Conservation (phyloP, 768 basidiomycete species). For the Crucibulum laeve region DNA sequence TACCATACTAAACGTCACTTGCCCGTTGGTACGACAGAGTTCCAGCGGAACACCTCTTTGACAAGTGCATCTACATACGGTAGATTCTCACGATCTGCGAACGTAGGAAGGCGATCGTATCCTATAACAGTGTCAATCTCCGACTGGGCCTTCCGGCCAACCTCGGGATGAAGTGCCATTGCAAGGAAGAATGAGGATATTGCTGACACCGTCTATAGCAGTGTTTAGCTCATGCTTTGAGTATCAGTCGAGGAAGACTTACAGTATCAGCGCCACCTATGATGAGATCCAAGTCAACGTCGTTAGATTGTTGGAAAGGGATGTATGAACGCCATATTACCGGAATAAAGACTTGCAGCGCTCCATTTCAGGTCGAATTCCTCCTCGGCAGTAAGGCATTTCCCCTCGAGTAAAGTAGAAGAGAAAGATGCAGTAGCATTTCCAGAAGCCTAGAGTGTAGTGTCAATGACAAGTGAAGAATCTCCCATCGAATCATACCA, state of each 20-base stretch:
- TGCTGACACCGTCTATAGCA: constrained; percentile 53
- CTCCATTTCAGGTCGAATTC: constrained; percentile 67
- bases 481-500: constrained; percentile 42
- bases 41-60: constrained; percentile 55
- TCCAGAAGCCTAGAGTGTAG: constrained; percentile 45
- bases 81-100: constrained; percentile 50
- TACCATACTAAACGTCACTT: constrained; percentile 5
- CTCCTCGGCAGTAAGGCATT: constrained; percentile 45
- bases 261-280: constrained; percentile 59
- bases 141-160: constrained; percentile 52
- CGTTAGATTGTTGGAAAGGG: not conserved
- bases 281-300: not conserved
- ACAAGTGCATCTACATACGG: constrained; percentile 59
- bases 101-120: constrained; percentile 54
- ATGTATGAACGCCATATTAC: constrained; percentile 17
- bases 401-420: constrained; percentile 50
- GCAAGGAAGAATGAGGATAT: constrained; percentile 61
- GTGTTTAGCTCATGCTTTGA: constrained; percentile 5
- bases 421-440: constrained; percentile 54
- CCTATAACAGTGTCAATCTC: constrained; percentile 62
- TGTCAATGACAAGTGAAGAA: constrained; percentile 7
- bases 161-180: constrained; percentile 53
- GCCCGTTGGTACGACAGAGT: constrained; percentile 43
- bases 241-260: constrained; percentile 14
- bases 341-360: constrained; percentile 51